Conservation (phyloP, 2,329 filamentous ascomycete species). For the Tolypocladium endophyticum region DNA sequence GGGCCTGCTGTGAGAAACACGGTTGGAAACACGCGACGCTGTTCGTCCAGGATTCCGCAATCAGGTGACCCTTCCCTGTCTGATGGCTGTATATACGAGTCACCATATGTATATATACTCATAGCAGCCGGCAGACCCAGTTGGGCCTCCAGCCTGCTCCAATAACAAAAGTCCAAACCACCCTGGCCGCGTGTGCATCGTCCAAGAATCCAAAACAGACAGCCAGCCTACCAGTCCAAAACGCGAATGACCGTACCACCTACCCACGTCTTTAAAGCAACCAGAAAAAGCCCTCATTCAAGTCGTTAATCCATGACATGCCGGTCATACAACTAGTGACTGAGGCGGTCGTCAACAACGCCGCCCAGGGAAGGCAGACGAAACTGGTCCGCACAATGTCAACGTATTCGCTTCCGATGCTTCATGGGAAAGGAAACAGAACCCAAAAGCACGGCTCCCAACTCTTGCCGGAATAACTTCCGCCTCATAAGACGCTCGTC, state of each 20-base stretch:
- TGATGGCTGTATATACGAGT: not conserved
- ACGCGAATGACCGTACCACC: not conserved
- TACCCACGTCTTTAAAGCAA: not conserved
- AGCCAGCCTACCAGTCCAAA: not conserved
- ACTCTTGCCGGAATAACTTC: not conserved
- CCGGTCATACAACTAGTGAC: no score
- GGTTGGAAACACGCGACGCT: not conserved
- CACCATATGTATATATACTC: not conserved
- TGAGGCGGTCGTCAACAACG: not conserved
- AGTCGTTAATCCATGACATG: not conserved
- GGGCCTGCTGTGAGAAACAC: conserved; percentile 16
- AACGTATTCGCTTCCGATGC: not conserved
- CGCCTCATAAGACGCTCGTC: conserved; percentile 3
- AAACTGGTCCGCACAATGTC: not conserved
- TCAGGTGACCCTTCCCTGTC: not conserved
- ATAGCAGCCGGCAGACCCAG: not conserved
- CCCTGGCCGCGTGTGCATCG: not conserved
- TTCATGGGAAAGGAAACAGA: not conserved
- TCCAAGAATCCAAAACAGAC: not conserved
- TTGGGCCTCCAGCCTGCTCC: not conserved
- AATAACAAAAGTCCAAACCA: not conserved
- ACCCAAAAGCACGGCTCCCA: not conserved
- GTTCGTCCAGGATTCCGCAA: not conserved
- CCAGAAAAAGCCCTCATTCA: not conserved
- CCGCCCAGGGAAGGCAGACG: not conserved